Percentiles rank a stretch among this genome's conserved stretches.
These are phyloP conservation scores for Talaromyces nanjingensis DNA, from an alignment of 495 filamentous ascomycete genomes.

Conservation along the genomic window DNA sequence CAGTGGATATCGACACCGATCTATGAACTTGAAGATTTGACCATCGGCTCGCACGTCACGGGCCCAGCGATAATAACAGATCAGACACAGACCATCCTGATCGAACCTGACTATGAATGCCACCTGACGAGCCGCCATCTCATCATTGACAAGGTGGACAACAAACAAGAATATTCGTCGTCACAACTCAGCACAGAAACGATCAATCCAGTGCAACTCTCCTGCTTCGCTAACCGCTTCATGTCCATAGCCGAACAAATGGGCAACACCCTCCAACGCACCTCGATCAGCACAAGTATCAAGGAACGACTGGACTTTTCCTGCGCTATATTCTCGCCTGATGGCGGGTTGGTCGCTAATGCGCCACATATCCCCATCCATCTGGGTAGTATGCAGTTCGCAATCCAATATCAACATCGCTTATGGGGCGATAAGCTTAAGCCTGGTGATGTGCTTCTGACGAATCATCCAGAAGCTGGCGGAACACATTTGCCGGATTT, in stretches of 20 bases:
- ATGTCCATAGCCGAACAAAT: conserved; percentile 99
- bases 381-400: conserved; percentile 90
- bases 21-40: conserved; percentile 73
- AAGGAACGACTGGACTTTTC: conserved; percentile 97
- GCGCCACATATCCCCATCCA: conserved; percentile 93
- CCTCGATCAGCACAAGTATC: conserved; percentile 94
- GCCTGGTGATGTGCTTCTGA: conserved; percentile 88
- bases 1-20: conserved; percentile 76
- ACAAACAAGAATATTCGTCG: conserved; percentile 70
- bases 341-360: conserved; percentile 88
- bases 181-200: conserved; percentile 80
- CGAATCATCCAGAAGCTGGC: conserved; percentile 92
- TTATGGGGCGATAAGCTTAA: conserved; percentile 86
- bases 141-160: conserved; percentile 39
- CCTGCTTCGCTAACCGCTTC: conserved; percentile 93
- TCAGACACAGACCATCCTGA: conserved; percentile 90
- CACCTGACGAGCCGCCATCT: conserved; percentile 35
- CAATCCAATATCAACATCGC: conserved; percentile 83
- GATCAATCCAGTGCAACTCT: conserved; percentile 79
- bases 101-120: conserved; percentile 71
- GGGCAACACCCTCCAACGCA: conserved; percentile 93
- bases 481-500: conserved; percentile 91
- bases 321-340: conserved; percentile 86
- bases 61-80: conserved; percentile 93
- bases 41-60: conserved; percentile 63